Evolutionary conservation across 805 yeast genomes (phyloP).

Genomic region (Wilhelminamyces savonicus): DNA sequence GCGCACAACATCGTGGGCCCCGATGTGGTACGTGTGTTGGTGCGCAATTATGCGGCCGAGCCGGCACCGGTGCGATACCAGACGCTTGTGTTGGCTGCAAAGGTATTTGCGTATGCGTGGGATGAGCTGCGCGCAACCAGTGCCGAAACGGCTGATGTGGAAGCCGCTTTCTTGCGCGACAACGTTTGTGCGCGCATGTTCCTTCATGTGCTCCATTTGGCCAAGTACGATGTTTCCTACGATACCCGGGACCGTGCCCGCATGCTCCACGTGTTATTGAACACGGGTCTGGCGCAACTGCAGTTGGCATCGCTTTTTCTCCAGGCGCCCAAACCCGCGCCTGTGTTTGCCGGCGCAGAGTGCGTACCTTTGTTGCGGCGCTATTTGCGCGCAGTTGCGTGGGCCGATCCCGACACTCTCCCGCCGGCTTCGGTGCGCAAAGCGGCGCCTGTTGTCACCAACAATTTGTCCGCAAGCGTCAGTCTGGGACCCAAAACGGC

Average conservation of each 20-base stretch:
- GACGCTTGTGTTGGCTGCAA: conserved; percentile 67
- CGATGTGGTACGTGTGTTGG: conserved; percentile 61
- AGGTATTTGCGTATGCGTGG: conserved; percentile 53
- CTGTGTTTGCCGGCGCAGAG: conserved; percentile 32
- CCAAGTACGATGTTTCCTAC: conserved; percentile 66
- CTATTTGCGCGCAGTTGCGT: no score
- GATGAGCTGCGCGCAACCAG: conserved; percentile 29
- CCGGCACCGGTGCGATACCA: conserved; percentile 59
- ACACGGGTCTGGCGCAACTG: conserved; percentile 32
- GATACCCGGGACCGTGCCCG: conserved; percentile 86
- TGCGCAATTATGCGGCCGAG: conserved; percentile 50
- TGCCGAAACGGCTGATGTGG: not conserved
- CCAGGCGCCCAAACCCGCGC: conserved; percentile 72
- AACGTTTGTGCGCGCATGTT: conserved; percentile 44
- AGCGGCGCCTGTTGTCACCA: conserved; percentile 6
- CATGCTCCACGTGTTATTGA: conserved; percentile 56
- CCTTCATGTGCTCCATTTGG: conserved; percentile 52
- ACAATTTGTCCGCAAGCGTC: conserved; percentile 1
- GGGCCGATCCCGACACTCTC: conserved; percentile 35
- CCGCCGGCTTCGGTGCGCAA: conserved; percentile 28
- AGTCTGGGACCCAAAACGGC: no score
- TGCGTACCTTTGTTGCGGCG: no score
- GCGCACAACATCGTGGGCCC: conserved; percentile 49
- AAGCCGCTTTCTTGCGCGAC: conserved; percentile 4
- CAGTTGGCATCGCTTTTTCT: conserved; percentile 64